phyloP scores from a whole-genome alignment of 106 monocot species.

The Platanthera zijinensis region DNA sequence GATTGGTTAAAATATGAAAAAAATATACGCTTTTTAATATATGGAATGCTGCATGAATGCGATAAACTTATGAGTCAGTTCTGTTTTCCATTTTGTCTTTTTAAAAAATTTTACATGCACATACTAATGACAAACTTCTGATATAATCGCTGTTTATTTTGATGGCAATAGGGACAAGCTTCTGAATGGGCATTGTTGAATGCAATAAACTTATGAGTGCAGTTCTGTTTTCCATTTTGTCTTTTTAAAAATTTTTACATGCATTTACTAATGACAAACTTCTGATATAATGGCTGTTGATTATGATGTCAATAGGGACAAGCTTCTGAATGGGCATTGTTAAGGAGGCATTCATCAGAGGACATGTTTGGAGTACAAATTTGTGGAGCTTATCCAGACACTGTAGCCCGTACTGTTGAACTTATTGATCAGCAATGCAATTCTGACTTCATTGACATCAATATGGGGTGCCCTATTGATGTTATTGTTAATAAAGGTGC shows the following conservation, averaged over 20 bases:
- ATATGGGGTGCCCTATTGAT: constrained; percentile 98
- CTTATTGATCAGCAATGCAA: constrained; percentile 67
- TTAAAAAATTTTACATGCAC: too few relatives aligned
- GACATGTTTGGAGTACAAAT: constrained; percentile 90
- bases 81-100: too few relatives aligned
- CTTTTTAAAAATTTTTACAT: too few relatives aligned
- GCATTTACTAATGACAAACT: too few relatives aligned
- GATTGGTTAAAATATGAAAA: too few relatives aligned
- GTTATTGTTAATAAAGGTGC: constrained; percentile 89
- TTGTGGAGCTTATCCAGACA: constrained; percentile 90
- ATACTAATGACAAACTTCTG: background rate
- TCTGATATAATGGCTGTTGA: background rate
- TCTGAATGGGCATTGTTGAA: constrained; percentile 94
- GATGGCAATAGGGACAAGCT: constrained; percentile 67
- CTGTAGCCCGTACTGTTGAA: constrained; percentile 72
- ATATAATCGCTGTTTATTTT: background rate
- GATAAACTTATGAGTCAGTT: too few relatives aligned
- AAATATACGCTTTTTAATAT: too few relatives aligned
- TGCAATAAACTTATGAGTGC: too few relatives aligned
- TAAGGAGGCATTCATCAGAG: constrained; percentile 81
- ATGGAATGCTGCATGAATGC: too few relatives aligned
- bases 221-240: too few relatives aligned
- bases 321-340: constrained; percentile 96
- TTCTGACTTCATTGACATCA: constrained; percentile 89
- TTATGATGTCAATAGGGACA: constrained; percentile 48